Evolutionary conservation across 768 basidiomycete species (phyloP).

Genomic region (Rhizopogon roseolus): DNA sequence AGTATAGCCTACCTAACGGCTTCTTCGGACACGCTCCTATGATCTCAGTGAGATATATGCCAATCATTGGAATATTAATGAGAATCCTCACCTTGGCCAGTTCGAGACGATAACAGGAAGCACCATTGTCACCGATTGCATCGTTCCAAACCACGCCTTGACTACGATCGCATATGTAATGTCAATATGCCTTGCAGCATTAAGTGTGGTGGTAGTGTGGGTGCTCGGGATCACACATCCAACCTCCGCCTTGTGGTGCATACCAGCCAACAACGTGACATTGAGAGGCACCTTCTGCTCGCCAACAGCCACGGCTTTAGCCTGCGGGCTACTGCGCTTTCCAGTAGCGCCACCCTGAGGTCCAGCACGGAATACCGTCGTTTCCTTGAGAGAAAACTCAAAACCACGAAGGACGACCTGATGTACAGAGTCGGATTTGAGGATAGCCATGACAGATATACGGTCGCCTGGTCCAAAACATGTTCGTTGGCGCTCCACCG

Average conservation of each 20-base stretch:
- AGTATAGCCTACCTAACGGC: conserved; percentile 44
- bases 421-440: conserved; percentile 66
- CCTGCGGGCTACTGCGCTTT: conserved; percentile 57
- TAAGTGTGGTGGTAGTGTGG: conserved; percentile 79
- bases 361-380: conserved; percentile 68
- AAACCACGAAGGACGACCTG: conserved; percentile 78
- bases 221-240: conserved; percentile 62
- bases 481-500: conserved; percentile 67
- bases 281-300: conserved; percentile 73
- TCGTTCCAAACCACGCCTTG: conserved; percentile 72
- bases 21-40: conserved; percentile 68
- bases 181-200: conserved; percentile 80
- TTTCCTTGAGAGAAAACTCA: conserved; percentile 76
- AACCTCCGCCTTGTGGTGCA: conserved; percentile 69
- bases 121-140: conserved; percentile 61
- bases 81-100: conserved; percentile 66
- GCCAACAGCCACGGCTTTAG: conserved; percentile 48
- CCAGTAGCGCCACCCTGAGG: conserved; percentile 36
- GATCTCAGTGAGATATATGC: conserved; percentile 3
- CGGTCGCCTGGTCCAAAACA: conserved; percentile 88
- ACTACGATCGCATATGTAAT: conserved; percentile 76
- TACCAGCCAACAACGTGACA: conserved; percentile 68
- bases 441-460: conserved; percentile 62
- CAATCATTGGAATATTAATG: not conserved
- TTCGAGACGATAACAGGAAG: conserved; percentile 80